A percentile compares a stretch with the other conserved stretches of the same genome.
These are phyloP conservation scores for Aquilaria agallochum DNA, from an alignment of 441 rosid genomes.

Conservation along the genomic window DNA sequence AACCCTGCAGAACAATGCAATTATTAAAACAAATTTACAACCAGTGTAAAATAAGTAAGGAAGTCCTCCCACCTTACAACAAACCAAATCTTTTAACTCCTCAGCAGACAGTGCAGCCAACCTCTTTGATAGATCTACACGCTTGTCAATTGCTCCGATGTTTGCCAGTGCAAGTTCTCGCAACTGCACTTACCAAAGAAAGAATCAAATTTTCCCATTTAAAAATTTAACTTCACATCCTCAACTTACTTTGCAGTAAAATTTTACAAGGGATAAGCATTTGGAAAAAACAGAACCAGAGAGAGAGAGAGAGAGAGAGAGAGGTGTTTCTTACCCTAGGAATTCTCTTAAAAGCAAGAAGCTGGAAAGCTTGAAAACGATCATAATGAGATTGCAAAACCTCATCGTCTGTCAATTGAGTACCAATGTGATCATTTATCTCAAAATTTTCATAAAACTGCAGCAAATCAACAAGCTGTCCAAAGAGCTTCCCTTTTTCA, in stretches of 20 bases:
- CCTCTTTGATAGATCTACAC: slow-evolving; percentile 88
- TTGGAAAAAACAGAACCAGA: slow-evolving; percentile 9
- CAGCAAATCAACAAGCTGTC: slow-evolving; percentile 84
- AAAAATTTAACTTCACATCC: not conserved
- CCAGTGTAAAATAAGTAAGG: no score
- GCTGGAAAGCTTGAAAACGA: slow-evolving; percentile 84
- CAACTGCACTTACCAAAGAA: slow-evolving; percentile 47
- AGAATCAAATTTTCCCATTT: slow-evolving; percentile 1
- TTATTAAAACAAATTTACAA: no score
- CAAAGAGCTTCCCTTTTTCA: slow-evolving; percentile 89
- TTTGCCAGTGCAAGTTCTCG: slow-evolving; percentile 86
- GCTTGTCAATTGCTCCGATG: slow-evolving; percentile 83
- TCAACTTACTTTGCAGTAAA: not conserved
- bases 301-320: no score
- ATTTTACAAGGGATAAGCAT: slow-evolving; percentile 11
- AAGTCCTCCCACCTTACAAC: slow-evolving; percentile 68
- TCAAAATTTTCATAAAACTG: slow-evolving; percentile 94
- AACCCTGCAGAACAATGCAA: no score
- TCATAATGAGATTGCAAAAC: slow-evolving; percentile 91
- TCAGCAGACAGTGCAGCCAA: slow-evolving; percentile 72
- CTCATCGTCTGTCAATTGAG: slow-evolving; percentile 93
- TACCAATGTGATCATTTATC: slow-evolving; percentile 95
- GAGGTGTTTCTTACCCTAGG: slow-evolving; percentile 54
- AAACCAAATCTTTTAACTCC: slow-evolving; percentile 90
- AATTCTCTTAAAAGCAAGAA: slow-evolving; percentile 84